phyloP scores from a whole-genome alignment of 768 basidiomycete species.

The Chalciporus piperatus region DNA sequence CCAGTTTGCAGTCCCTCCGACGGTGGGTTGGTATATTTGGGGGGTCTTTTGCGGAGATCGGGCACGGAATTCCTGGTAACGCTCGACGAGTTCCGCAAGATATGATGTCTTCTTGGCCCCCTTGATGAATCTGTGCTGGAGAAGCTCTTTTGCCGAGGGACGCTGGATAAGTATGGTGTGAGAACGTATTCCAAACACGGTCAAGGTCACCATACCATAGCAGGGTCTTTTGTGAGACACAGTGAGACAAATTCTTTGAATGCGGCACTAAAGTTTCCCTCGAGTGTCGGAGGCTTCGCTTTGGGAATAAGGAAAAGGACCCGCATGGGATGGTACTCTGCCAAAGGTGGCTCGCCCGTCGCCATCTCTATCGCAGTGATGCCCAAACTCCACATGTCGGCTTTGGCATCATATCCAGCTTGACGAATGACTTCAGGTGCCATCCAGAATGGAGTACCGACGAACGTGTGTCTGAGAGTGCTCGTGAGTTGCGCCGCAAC shows the following conservation, averaged over 20 bases:
- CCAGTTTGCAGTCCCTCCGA: conserved; percentile 62
- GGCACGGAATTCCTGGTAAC: conserved; percentile 74
- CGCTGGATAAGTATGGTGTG: conserved; percentile 50
- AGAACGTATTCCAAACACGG: conserved; percentile 1
- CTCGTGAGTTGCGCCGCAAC: conserved; percentile 96
- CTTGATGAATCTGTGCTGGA: conserved; percentile 92
- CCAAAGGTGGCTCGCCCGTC: conserved; percentile 92
- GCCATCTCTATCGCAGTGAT: conserved; percentile 99
- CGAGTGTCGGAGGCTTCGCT: conserved; percentile 87
- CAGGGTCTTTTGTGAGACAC: conserved; percentile 92
- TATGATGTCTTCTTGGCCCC: conserved; percentile 78
- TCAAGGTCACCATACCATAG: conserved; percentile 47
- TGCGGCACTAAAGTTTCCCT: conserved; percentile 76
- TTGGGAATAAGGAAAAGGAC: conserved; percentile 98
- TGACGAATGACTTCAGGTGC: conserved; percentile 98
- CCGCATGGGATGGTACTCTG: conserved; percentile 98
- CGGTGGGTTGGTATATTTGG: conserved; percentile 54
- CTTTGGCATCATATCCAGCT: conserved; percentile 93
- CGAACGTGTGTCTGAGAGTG: conserved; percentile 94
- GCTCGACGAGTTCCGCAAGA: conserved; percentile 85
- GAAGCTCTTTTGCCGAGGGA: conserved; percentile 85
- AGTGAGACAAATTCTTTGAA: conserved; percentile 93
- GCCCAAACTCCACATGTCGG: conserved; percentile 97
- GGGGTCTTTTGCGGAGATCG: conserved; percentile 57
- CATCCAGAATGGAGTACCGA: conserved; percentile 98